Evolutionary conservation across 768 basidiomycete genomes (phyloP).

Genomic region (Pulveroboletus sp.): DNA sequence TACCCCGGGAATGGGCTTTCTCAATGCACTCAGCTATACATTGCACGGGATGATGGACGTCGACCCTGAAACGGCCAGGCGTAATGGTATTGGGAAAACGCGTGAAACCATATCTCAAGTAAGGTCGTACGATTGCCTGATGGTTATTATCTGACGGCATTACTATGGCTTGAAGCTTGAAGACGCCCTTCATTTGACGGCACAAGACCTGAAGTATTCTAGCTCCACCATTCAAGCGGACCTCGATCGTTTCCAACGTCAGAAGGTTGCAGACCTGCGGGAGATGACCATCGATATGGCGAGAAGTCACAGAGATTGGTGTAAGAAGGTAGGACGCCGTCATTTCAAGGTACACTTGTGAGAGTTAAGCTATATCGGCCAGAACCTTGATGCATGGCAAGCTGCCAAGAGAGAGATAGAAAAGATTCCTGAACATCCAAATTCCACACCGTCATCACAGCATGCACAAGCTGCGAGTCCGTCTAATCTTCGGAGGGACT

Average conservation of each 20-base stretch:
- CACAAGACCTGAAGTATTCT: conserved; percentile 93
- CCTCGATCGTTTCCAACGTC: conserved; percentile 95
- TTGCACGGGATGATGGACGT: conserved; percentile 98
- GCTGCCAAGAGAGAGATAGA: conserved; percentile 90
- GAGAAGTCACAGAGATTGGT: conserved; percentile 91
- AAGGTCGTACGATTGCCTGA: conserved; percentile 19
- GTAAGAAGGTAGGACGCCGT: conserved; percentile 67
- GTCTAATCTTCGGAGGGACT: conserved; percentile 53
- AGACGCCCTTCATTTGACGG: conserved; percentile 87
- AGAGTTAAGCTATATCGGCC: conserved; percentile 16
- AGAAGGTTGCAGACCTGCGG: conserved; percentile 94
- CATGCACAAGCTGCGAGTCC: conserved; percentile 35
- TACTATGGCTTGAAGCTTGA: conserved; percentile 62
- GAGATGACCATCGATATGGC: conserved; percentile 94
- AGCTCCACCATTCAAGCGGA: conserved; percentile 96
- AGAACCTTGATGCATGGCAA: conserved; percentile 98
- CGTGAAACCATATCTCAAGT: conserved; percentile 95
- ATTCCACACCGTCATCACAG: conserved; percentile 48
- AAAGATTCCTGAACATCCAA: conserved; percentile 89
- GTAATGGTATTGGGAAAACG: conserved; percentile 92
- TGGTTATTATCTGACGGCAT: conserved; percentile 13
- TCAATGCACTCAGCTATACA: conserved; percentile 91
- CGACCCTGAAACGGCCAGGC: conserved; percentile 92
- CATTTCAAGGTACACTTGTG: conserved; percentile 1
- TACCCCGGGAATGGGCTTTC: conserved; percentile 76